phyloP scores from a whole-genome alignment of 2,329 filamentous ascomycete species.

The Fusarium beomiforme region DNA sequence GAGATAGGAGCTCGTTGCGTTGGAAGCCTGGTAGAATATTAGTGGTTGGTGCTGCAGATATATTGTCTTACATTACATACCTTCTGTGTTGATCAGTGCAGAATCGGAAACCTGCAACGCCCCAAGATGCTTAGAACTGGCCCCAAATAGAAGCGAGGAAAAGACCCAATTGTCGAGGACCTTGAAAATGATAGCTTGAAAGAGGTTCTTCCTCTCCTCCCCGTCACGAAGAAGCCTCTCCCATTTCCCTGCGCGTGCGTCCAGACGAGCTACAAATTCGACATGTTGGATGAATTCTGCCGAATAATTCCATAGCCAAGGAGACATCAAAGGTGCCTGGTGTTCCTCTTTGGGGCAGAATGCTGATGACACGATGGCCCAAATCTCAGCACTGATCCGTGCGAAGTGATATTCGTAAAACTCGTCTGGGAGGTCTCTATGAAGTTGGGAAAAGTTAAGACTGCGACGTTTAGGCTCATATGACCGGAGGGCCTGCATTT shows the following conservation, averaged over 20 bases:
- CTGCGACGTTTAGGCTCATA: conserved; percentile 28
- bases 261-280: conserved; percentile 43
- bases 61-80: conserved; percentile 27
- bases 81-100: conserved; percentile 41
- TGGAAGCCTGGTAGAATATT: conserved; percentile 41
- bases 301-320: conserved; percentile 40
- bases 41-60: neutral
- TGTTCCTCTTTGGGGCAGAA: conserved; percentile 28
- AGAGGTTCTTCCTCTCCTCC: conserved; percentile 38
- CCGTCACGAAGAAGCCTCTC: conserved; percentile 40
- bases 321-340: conserved; percentile 9
- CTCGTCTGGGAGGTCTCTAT: conserved; percentile 29
- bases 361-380: conserved; percentile 24
- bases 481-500: conserved; percentile 28
- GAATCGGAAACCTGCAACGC: conserved; percentile 38
- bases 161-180: conserved; percentile 43
- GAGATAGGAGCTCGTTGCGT: conserved; percentile 41
- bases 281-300: conserved; percentile 41
- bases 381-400: conserved; percentile 38
- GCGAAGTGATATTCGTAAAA: conserved; percentile 38
- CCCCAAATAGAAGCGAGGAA: conserved; percentile 46
- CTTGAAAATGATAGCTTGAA: conserved; percentile 45
- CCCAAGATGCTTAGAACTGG: conserved; percentile 36
- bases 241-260: conserved; percentile 41
- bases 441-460: conserved; percentile 24